Conservation (phyloP, 78 protist species). For the Chrysochromulina tobinii region DNA sequence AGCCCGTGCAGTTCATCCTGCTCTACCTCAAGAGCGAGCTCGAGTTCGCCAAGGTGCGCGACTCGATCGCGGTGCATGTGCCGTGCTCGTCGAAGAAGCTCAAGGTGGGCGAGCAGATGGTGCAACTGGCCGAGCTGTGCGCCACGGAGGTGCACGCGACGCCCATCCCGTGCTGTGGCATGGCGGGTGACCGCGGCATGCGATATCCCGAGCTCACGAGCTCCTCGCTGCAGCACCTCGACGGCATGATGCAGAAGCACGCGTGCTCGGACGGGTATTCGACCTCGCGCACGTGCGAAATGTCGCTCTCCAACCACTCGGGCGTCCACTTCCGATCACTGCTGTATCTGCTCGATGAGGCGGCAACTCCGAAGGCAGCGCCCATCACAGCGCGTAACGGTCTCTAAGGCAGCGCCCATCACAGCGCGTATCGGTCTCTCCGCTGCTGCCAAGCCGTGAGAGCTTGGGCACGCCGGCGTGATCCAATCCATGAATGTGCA, state of each 20-base stretch:
- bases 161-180: slow-evolving; percentile 58
- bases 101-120: background rate
- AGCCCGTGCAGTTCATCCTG: slow-evolving; percentile 48
- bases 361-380: background rate
- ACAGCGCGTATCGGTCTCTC: too few relatives aligned
- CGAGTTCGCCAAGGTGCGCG: background rate
- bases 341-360: background rate
- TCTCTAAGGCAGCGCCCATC: background rate
- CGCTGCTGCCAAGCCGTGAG: too few relatives aligned
- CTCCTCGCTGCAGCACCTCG: slow-evolving; percentile 28
- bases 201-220: slow-evolving; percentile 54
- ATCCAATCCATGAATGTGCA: too few relatives aligned
- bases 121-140: slow-evolving; percentile 28
- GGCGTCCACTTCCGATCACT: background rate
- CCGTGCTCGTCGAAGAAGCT: slow-evolving; percentile 53
- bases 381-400: too few relatives aligned
- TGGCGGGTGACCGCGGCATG: slow-evolving; percentile 62
- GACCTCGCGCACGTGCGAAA: slow-evolving; percentile 50
- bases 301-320: slow-evolving; percentile 23
- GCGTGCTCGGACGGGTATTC: slow-evolving; percentile 17
- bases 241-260: background rate
- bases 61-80: slow-evolving; percentile 39
- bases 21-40: background rate
- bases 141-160: slow-evolving; percentile 16
- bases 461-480: too few relatives aligned